phyloP scores from a whole-genome alignment of 1,139 yeast species.

The Candida labiduridarum region DNA sequence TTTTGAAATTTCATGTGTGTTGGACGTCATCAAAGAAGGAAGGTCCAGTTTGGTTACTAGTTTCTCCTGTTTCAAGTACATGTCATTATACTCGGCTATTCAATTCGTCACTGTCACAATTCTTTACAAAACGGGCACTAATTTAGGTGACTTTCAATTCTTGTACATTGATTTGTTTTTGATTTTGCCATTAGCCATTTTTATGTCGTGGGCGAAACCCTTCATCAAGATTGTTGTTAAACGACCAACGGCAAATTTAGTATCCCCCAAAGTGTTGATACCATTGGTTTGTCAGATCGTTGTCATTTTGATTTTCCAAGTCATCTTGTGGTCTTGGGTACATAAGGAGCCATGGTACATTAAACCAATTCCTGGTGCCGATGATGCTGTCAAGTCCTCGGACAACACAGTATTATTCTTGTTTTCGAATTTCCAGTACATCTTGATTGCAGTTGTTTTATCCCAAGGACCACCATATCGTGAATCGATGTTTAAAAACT shows the following conservation, averaged over 20 bases:
- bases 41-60: constrained; percentile 93
- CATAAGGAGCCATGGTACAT: constrained; percentile 72
- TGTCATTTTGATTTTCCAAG: constrained; percentile 64
- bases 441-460: constrained; percentile 75
- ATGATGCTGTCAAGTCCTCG: constrained; percentile 80
- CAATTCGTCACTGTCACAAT: constrained; percentile 88
- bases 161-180: constrained; percentile 87
- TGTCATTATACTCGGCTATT: constrained; percentile 96
- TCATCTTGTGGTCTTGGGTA: constrained; percentile 63
- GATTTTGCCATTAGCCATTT: constrained; percentile 91
- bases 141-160: constrained; percentile 97
- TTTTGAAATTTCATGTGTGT: constrained; percentile 90
- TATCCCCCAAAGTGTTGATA: constrained; percentile 81
- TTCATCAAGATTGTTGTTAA: constrained; percentile 60
- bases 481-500: constrained; percentile 67
- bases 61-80: constrained; percentile 94
- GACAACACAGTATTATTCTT: constrained; percentile 87
- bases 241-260: constrained; percentile 92
- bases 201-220: constrained; percentile 97
- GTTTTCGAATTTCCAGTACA: constrained; percentile 85
- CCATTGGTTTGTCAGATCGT: constrained; percentile 77
- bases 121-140: constrained; percentile 84
- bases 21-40: constrained; percentile 91
- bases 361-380: constrained; percentile 81
- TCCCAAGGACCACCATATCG: constrained; percentile 97